phyloP scores from a whole-genome alignment of 1,139 yeast species.

The Yamadazyma siamensis region DNA sequence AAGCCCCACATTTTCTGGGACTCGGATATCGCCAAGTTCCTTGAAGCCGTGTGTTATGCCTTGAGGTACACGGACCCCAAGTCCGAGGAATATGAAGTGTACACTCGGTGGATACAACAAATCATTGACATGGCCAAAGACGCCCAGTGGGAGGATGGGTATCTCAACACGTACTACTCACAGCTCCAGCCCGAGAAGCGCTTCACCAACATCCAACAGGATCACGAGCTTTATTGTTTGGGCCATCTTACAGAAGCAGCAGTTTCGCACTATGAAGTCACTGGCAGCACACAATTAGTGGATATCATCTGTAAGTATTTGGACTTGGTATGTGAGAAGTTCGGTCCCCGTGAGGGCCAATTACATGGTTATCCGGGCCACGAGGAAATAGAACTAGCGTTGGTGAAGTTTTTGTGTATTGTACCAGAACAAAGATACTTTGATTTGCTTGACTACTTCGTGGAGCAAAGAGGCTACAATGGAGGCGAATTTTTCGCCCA shows the following conservation, averaged over 20 bases:
- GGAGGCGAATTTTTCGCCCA: conserved; percentile 16
- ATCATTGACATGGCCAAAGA: conserved; percentile 15
- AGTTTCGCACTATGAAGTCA: conserved; percentile 16
- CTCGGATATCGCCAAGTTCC: conserved; percentile 20
- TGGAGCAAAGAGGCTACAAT: conserved; percentile 18
- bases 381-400: conserved; percentile 20
- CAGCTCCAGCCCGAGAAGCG: conserved; percentile 16
- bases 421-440: conserved; percentile 13
- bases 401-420: conserved; percentile 16
- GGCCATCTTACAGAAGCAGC: conserved; percentile 22
- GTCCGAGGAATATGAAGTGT: conserved; percentile 8
- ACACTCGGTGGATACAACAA: conserved; percentile 15
- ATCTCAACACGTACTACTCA: conserved; percentile 18
- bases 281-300: conserved; percentile 14
- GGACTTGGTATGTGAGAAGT: conserved; percentile 13
- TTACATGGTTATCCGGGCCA: conserved; percentile 22
- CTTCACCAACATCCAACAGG: conserved; percentile 15
- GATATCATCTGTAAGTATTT: conserved; percentile 16
- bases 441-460: conserved; percentile 16
- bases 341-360: conserved; percentile 17
- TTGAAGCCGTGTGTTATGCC: conserved; percentile 18
- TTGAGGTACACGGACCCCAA: conserved; percentile 13
- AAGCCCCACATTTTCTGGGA: conserved; percentile 23
- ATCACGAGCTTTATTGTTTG: conserved; percentile 21
- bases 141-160: conserved; percentile 21